Evolutionary conservation across 1,284 basidiomycete species (phyloP), one percentile per base, ranked within the genome.

Genomic region (Lentinus polychrous): DNA sequence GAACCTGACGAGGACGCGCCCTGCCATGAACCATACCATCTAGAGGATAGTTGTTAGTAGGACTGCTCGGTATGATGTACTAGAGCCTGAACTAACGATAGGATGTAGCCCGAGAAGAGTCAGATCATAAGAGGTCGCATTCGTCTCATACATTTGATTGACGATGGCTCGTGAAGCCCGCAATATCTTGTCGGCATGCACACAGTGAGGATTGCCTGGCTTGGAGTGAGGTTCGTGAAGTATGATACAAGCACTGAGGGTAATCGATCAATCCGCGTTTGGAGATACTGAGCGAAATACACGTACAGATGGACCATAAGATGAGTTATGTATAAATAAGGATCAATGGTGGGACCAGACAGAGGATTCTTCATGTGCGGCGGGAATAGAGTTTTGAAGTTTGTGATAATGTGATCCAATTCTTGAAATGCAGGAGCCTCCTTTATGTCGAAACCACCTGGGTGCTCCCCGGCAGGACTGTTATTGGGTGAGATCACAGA

Each of bases 211-310:
- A 42, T 63, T 66, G 31, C 71, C 67, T 42, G 83, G 68, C 50
- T 79, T 73, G 12, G 84, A 81, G 58, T 87, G 83, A 0, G 84
- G 81, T 53, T 88, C 85, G 54, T 87, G 85, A 31, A 88, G 66
- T 14, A 84, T 65, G 47, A 87, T 81, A 6, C 65, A 73, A 6
- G 80, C 75, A 8, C 83, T 86, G 49, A 43, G 49, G 22, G 20
- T 34, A 8, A 15, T 24, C 35, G 10, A 20, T 14, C 31, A 45
- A 36, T 12, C 20, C 17, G 12, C 8, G 23, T 50, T 8, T 42
- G n/a, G 14, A 38, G 14, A 31, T 17, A 38, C 18, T 20, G 2
- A 32, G 8, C 24, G 37, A 52, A 50, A 50, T 42, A 45, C 18
- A 39, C 80, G 60, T 66, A 86, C 85, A 84, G 71, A 60, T 81